Evolutionary conservation across 2,329 filamentous ascomycete species (phyloP).

Genomic region (Penicillium sp.): DNA sequence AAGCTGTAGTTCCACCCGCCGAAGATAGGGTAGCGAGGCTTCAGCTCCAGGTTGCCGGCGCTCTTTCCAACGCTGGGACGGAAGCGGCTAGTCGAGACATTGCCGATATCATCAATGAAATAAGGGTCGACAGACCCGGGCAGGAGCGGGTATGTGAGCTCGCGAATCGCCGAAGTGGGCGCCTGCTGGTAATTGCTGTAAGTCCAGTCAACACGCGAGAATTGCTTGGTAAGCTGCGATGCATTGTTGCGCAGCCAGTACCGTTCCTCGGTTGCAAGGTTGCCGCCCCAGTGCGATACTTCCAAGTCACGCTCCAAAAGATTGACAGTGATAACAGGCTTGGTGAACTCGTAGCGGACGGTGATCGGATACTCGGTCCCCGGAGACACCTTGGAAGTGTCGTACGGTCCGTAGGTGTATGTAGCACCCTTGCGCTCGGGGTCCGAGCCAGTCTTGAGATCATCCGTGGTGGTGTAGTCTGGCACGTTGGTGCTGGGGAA

Average conservation of each 20-base stretch:
- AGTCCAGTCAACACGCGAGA: conserved; percentile 75
- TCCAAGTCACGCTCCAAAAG: conserved; percentile 87
- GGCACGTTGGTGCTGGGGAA: conserved; percentile 74
- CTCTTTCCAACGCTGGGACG: conserved; percentile 48
- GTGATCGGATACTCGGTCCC: conserved; percentile 69
- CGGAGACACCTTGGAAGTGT: conserved; percentile 66
- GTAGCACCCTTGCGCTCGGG: conserved; percentile 82
- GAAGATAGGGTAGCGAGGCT: conserved; percentile 93
- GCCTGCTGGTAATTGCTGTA: conserved; percentile 72
- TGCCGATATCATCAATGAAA: conserved; percentile 94
- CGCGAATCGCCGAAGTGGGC: conserved; percentile 74
- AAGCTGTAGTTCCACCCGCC: conserved; percentile 99
- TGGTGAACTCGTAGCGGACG: conserved; percentile 93
- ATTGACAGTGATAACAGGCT: conserved; percentile 77
- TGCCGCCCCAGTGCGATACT: conserved; percentile 97
- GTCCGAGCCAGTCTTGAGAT: conserved; percentile 60
- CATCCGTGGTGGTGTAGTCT: conserved; percentile 75
- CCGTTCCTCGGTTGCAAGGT: conserved; percentile 89
- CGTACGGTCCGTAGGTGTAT: conserved; percentile 87
- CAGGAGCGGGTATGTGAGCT: conserved; percentile 75
- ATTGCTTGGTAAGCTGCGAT: conserved; percentile 70
- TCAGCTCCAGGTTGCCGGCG: conserved; percentile 75
- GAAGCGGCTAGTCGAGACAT: conserved; percentile 92
- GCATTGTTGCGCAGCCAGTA: conserved; percentile 86
- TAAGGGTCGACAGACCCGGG: conserved; percentile 83